Evolutionary conservation across 768 basidiomycete genomes (phyloP), one percentile per base, ranked within the genome.

Genomic region (Leccinum disarticulatum): DNA sequence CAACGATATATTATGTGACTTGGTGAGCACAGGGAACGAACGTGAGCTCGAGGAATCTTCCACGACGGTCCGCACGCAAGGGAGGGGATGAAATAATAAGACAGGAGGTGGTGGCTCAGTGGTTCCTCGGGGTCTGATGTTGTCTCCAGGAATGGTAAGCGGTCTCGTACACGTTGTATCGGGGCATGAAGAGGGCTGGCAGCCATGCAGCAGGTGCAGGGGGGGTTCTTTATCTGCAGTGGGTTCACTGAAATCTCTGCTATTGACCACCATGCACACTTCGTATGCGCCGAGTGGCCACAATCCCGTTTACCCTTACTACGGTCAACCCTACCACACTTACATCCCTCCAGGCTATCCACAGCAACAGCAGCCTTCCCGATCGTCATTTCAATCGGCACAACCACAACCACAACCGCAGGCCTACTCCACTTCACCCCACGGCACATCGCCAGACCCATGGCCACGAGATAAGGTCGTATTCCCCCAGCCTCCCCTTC

Each of bases 251-350:
- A 35, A 35, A 35, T 35, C 13, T 35, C 28, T 57, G 54, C 53
- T 28, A 27, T 61, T 52, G 35, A 54, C 61, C 65, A 61, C 58
- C 41, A 77, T 74, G 49, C 38, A 41, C 38, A 41, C 38, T 41
- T 17, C 38, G 38, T 46, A 46, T 22, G 43, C 19, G 4, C 43
- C 19, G 19, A 46, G 43, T 46, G 76, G 65, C 49, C 80, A 80
- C 67, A 81, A 77, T 50, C 64, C 73, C 52, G 74, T 68, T 52
- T 83, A 82, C 70, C 69, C 76, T 27, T 79, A 80, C 72, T 81
- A 81, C 62, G 73, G 72, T 19, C 80, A 81, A 50, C 77, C 78
- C 11, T 69, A 74, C 27, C 81, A 83, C 22, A 68, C 73, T 3
- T 73, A 73, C 59, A 51, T 75, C 1, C 72, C 72, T 25, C 74